phyloP scores from a whole-genome alignment of 2,329 filamentous ascomycete genomes.

The Phialophora chinensis region DNA sequence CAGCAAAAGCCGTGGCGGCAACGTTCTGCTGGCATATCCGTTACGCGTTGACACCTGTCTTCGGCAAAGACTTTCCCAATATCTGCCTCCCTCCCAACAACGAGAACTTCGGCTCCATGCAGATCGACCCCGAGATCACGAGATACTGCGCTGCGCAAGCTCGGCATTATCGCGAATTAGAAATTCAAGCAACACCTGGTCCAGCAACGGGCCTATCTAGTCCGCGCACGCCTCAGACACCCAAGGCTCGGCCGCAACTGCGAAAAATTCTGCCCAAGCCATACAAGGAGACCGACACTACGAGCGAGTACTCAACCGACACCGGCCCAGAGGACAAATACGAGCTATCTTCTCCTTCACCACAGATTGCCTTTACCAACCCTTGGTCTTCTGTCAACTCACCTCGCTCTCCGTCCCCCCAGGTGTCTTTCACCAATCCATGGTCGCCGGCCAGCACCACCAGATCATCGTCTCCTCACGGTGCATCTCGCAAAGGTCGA shows the following conservation, averaged over 20 bases:
- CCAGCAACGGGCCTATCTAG: slow-evolving; percentile 17
- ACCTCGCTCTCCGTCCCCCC: slow-evolving; percentile 41
- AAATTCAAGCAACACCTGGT: slow-evolving; percentile 29
- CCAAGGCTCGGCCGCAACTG: slow-evolving; percentile 27
- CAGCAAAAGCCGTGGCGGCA: slow-evolving; percentile 82
- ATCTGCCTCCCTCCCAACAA: slow-evolving; percentile 71
- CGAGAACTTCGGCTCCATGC: slow-evolving; percentile 69
- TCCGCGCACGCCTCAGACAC: slow-evolving; percentile 25
- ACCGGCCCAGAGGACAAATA: slow-evolving; percentile 45
- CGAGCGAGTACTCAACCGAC: slow-evolving; percentile 52
- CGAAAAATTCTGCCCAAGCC: slow-evolving; percentile 39
- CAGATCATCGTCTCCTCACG: slow-evolving; percentile 26
- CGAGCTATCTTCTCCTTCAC: slow-evolving; percentile 48
- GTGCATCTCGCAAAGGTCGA: slow-evolving; percentile 22
- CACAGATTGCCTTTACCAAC: slow-evolving; percentile 47
- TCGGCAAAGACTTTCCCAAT: slow-evolving; percentile 79
- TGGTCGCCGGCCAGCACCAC: slow-evolving; percentile 32
- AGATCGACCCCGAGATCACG: slow-evolving; percentile 66
- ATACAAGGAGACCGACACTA: slow-evolving; percentile 40
- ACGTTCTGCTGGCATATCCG: slow-evolving; percentile 90
- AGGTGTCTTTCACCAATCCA: slow-evolving; percentile 31
- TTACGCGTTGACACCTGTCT: slow-evolving; percentile 84
- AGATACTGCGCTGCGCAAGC: slow-evolving; percentile 54
- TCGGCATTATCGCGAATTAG: slow-evolving; percentile 44
- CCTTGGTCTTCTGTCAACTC: slow-evolving; percentile 53